Evolutionary conservation across 257 asterid species (phyloP).

Genomic region (Leptodermis oblonga): DNA sequence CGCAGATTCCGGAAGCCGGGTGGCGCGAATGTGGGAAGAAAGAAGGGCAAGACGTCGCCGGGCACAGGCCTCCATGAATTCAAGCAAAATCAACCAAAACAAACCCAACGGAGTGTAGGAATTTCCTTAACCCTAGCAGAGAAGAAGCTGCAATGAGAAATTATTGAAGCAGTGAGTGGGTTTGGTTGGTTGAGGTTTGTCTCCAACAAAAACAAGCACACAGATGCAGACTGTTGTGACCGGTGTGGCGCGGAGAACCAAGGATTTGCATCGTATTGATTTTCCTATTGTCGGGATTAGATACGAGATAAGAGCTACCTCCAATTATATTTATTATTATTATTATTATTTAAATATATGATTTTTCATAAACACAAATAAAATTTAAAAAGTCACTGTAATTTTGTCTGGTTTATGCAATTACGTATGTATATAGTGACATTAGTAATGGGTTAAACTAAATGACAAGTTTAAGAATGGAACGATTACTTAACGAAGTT

Average conservation of each 20-base stretch:
- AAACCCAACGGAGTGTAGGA: not conserved
- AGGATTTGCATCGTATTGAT: not conserved
- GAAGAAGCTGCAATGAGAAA: not conserved
- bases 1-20: constrained; percentile 24
- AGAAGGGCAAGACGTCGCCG: constrained; percentile 73
- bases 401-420: too few relatives aligned
- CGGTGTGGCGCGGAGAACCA: constrained; percentile 13
- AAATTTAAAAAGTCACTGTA: too few relatives aligned
- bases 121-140: not conserved
- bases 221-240: not conserved
- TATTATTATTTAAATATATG: too few relatives aligned
- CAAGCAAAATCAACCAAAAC: not conserved
- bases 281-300: not conserved
- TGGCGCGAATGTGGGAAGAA: constrained; percentile 47
- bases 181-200: constrained; percentile 12
- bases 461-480: too few relatives aligned
- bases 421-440: too few relatives aligned
- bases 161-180: not conserved
- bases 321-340: too few relatives aligned
- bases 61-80: constrained; percentile 41
- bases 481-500: too few relatives aligned
- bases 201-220: not conserved
- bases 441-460: too few relatives aligned
- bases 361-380: too few relatives aligned
- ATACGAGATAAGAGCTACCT: too few relatives aligned